phyloP scores from a whole-genome alignment of 1,284 basidiomycete species.

The Ceratobasidium sp. region DNA sequence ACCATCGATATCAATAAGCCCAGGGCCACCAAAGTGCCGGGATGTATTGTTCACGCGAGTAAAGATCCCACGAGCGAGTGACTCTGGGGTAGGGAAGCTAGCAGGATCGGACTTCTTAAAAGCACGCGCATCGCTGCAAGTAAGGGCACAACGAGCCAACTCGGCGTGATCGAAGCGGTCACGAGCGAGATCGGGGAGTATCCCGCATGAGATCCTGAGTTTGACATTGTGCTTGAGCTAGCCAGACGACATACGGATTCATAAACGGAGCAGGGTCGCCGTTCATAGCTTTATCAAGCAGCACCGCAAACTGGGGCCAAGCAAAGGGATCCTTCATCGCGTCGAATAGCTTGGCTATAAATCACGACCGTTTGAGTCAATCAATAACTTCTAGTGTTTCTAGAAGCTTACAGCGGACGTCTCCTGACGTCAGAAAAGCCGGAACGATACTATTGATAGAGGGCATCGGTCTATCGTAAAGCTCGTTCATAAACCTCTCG shows the following conservation, averaged over 20 bases:
- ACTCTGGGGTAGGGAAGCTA: slow-evolving; percentile 24
- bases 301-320: slow-evolving; percentile 1
- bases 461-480: slow-evolving; percentile 26
- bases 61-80: slow-evolving; percentile 6
- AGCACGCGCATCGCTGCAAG: slow-evolving; percentile 21
- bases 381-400: background rate
- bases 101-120: slow-evolving; percentile 35
- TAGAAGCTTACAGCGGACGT: slow-evolving; percentile 14
- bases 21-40: slow-evolving; percentile 33
- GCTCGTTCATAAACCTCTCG: slow-evolving; percentile 50
- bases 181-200: slow-evolving; percentile 15
- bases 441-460: slow-evolving; percentile 43
- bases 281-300: slow-evolving; percentile 5
- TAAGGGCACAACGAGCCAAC: slow-evolving; percentile 26
- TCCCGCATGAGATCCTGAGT: background rate
- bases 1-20: slow-evolving; percentile 42
- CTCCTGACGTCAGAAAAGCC: slow-evolving; percentile 43
- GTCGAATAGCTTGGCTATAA: slow-evolving; percentile 25
- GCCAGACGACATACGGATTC: background rate
- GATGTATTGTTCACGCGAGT: slow-evolving; percentile 27
- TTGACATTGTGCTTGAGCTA: no score
- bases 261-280: slow-evolving; percentile 24
- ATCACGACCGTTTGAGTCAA: background rate
- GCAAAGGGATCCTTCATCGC: slow-evolving; percentile 12
- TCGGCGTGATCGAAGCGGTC: slow-evolving; percentile 29